Evolutionary conservation across 2,329 filamentous ascomycete species (phyloP), one percentile per base, ranked within the genome.

Genomic region (Venturia nashicola): DNA sequence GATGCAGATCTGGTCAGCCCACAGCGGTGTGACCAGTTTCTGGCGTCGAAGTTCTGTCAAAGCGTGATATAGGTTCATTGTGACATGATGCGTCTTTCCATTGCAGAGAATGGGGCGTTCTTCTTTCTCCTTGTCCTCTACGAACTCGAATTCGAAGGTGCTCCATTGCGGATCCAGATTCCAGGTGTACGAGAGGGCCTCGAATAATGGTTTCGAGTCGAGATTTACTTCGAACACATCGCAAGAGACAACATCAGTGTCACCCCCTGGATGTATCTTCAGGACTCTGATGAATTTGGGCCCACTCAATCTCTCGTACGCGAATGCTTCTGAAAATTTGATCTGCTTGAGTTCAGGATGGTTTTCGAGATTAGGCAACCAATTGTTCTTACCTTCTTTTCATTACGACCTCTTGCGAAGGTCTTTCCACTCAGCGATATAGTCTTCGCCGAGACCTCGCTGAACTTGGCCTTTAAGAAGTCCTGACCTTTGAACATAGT

Each of bases 1-100:
- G 23, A 64, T 64, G 18, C 54, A 64, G 9, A 64, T 61, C 20
- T 46, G 40, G 36, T 64, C 62, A 1, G 62, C 62, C 62, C 62
- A 64, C 11, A 61, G 16, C 23, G 51, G 48, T 11, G 43, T 23
- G 32, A 12, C 18, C 5, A 23, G 9, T 27, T 59, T 39, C 32
- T 63, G 44, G 6, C 43, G 60, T 20, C 60, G 60, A 20, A 62
- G 44, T 48, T 62, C 40, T 18, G 43, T 36, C 60, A 62, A 18
- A 44, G 42, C 70, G 14, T 61, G 64, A 16, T 69, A 65, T 2
- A 72, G 65, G 64, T 72, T 73, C 55, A 65, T 65, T 11, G 71
- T 73, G 14, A 73, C 69, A 2, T 67, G 65, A 34, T 71, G 70
- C 14, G 66, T 67, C 48, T 65, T 68, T n/a, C 70, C 71, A 64